A percentile compares a stretch with the other conserved stretches of the same genome.
phyloP scores from a whole-genome alignment of 441 rosid species.

The Gossypium trilobum region DNA sequence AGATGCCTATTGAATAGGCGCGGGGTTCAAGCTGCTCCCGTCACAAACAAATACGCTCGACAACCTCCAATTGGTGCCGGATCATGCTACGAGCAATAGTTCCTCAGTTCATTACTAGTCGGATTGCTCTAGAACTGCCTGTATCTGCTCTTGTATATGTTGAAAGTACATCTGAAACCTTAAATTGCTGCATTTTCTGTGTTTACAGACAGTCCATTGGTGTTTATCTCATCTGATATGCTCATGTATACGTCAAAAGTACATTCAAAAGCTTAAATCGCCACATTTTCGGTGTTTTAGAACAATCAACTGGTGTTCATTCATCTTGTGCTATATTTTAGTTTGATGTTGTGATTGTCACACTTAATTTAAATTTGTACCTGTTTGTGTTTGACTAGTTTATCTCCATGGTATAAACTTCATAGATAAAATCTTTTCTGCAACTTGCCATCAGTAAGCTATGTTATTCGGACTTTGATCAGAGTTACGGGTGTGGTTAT shows the following conservation, averaged over 20 bases:
- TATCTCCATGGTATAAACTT: too few species aligned
- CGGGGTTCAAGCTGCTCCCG: conserved; percentile 79
- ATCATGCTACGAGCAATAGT: conserved; percentile 68
- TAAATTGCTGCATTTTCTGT: background rate
- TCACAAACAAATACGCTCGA: conserved; percentile 46
- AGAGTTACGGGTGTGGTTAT: too few species aligned
- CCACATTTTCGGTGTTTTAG: background rate
- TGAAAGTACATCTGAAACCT: background rate
- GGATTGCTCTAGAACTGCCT: conserved; percentile 6
- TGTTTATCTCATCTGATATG: background rate
- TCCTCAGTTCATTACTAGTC: background rate
- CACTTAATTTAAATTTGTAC: too few species aligned
- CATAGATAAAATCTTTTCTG: too few species aligned
- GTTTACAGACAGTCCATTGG: background rate
- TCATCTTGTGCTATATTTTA: too few species aligned
- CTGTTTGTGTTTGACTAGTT: too few species aligned
- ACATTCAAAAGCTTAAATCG: background rate
- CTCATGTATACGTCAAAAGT: background rate
- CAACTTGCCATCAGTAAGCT: too few species aligned
- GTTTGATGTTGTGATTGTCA: background rate
- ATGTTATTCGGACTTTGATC: too few species aligned
- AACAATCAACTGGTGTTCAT: background rate
- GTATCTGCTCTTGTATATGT: background rate
- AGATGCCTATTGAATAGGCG: conserved; percentile 74
- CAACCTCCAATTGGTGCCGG: conserved; percentile 70